Evolutionary conservation across 495 filamentous ascomycete species (phyloP).

Genomic region (Podospora pseudocomata): DNA sequence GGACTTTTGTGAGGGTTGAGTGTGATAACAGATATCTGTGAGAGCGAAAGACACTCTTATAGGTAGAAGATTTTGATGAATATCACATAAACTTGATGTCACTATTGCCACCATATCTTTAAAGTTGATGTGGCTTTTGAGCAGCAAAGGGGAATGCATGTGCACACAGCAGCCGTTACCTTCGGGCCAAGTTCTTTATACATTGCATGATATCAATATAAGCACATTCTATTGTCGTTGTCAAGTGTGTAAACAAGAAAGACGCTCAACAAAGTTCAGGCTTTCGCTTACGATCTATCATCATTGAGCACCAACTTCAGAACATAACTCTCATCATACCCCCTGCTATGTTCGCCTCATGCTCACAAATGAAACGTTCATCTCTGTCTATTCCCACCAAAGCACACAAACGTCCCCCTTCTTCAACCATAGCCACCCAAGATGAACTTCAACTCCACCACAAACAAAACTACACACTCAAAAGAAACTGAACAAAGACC

Average conservation of each 20-base stretch:
- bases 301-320: too few species aligned
- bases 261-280: too few species aligned
- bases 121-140: too few species aligned
- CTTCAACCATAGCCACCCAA: not conserved
- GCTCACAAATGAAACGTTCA: not conserved
- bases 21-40: not conserved
- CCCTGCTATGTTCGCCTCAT: not conserved
- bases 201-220: too few species aligned
- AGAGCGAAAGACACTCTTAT: not conserved
- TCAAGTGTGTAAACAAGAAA: too few species aligned
- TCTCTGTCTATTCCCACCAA: not conserved
- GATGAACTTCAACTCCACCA: not conserved
- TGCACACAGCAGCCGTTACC: too few species aligned
- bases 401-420: not conserved
- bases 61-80: not conserved
- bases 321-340: too few species aligned
- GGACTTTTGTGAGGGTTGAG: not conserved
- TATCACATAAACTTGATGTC: slow-evolving; percentile 10
- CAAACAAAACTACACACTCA: not conserved
- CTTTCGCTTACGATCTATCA: too few species aligned
- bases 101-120: not conserved
- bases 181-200: too few species aligned
- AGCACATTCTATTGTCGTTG: too few species aligned
- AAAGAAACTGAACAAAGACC: slow-evolving; percentile 1
- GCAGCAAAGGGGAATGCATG: too few species aligned